These are phyloP conservation scores for Aspergillus sp. DNA, from an alignment of 2,329 filamentous ascomycete genomes.

Conservation along the genomic window DNA sequence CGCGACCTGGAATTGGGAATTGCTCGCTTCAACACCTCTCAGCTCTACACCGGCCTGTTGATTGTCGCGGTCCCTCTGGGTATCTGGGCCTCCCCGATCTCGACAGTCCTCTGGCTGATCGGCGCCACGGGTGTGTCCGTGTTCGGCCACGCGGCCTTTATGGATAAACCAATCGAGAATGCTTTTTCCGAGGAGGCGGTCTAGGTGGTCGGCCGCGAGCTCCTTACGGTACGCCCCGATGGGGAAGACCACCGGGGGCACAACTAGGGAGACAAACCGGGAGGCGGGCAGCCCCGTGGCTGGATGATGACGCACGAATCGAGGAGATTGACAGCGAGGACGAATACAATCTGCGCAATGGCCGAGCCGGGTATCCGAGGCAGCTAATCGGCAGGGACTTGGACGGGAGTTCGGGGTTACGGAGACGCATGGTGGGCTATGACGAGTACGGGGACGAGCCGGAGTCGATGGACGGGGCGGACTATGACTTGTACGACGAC, in stretches of 20 bases:
- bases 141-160: conserved; percentile 87
- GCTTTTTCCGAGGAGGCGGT: conserved; percentile 99
- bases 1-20: conserved; percentile 83
- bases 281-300: conserved; percentile 54
- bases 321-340: conserved; percentile 43
- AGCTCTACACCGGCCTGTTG: conserved; percentile 88
- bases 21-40: conserved; percentile 80
- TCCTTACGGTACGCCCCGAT: conserved; percentile 86
- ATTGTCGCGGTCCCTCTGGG: conserved; percentile 80
- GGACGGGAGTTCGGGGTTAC: conserved; percentile 33
- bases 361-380: conserved; percentile 24
- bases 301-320: conserved; percentile 44
- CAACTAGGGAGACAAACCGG: conserved; percentile 63
- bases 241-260: conserved; percentile 99
- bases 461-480: conserved; percentile 46
- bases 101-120: conserved; percentile 89
- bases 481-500: conserved; percentile 55
- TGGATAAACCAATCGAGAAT: conserved; percentile 99
- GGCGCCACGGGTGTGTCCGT: conserved; percentile 93
- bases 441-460: conserved; percentile 51
- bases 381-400: conserved; percentile 32
- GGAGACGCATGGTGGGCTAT: conserved; percentile 37
- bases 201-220: conserved; percentile 99
- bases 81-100: conserved; percentile 79
- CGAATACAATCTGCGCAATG: conserved; percentile 29